Evolutionary conservation across 768 basidiomycete species (phyloP), one percentile per base, ranked within the genome.

Genomic region (Suillus lakei): DNA sequence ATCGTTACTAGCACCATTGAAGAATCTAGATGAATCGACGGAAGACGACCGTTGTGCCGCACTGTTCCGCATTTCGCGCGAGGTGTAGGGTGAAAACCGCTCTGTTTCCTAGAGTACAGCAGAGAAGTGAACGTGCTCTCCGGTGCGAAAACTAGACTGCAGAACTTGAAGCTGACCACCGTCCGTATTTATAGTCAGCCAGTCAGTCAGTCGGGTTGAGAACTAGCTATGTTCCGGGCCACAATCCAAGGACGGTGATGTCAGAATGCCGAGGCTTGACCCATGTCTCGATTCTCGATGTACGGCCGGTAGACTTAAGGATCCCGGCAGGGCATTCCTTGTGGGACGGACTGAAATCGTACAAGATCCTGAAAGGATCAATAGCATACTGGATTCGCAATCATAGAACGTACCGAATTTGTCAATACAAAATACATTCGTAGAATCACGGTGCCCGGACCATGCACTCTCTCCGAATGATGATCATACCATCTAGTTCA

Each of bases 151-250:
- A 32, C 10, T 16, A n/a, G 30, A 54, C 12, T 54, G 53, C 30
- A 34, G 53, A n/a, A 32, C 1, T 30, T 13, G 53, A 13, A 21
- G 32, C 32, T 34, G 21, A n/a, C 53, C 12, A n/a, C 53, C 21
- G 21, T 7, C 53, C 32, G 32, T 54, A 54, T 54, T 54, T 54
- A 54, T 54, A 54, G 53, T 54, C 51, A 10, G 38, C 13, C 38
- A 13, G 50, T 30, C 16, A 5, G 16, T 30, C 28, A 16, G 51
- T 50, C 15, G 48, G 6, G 51, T 53, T 21, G 30, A 54, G 21
- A 54, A 12, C 53, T 32, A 54, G 30, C 12, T 34, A 54, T 54
- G 30, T 54, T 54, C 53, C 21, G 32, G 32, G 10, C 30, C 51
- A 10, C 30, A 18, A 53, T 18, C 12, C 32, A 32, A 32, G 30